These are phyloP conservation scores for Clarireedia hainanense DNA, from an alignment of 2,329 filamentous ascomycete species.

Conservation along the genomic window DNA sequence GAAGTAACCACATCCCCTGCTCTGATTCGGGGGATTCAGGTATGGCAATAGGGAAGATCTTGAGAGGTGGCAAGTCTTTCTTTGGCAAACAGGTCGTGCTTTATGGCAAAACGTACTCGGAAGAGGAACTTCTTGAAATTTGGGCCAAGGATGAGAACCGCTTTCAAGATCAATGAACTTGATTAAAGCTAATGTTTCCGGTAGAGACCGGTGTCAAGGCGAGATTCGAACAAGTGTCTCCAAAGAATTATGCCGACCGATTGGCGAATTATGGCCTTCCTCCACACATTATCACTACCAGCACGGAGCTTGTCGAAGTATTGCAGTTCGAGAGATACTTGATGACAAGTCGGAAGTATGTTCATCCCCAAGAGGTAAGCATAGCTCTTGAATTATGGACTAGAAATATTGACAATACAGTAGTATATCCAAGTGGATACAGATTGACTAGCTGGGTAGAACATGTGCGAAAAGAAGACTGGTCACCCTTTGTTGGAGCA, in stretches of 20 bases:
- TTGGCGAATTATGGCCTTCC: neutral
- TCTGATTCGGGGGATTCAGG: neutral
- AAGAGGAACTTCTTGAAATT: neutral
- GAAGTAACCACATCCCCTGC: neutral
- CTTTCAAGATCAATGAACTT: neutral
- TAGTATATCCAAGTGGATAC: neutral
- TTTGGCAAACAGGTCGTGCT: neutral
- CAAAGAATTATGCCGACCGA: neutral
- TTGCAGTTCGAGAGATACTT: neutral
- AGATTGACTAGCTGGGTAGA: neutral
- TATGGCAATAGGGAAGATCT: conserved; percentile 1
- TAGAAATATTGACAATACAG: neutral
- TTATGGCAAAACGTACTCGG: neutral
- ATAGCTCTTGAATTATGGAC: neutral
- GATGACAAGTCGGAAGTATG: neutral
- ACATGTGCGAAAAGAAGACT: neutral
- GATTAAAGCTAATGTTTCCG: neutral
- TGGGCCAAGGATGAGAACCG: neutral
- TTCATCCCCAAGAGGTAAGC: neutral
- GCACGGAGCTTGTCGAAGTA: neutral
- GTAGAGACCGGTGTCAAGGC: neutral
- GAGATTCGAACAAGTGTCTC: neutral
- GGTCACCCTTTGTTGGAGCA: neutral
- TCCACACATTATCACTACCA: neutral
- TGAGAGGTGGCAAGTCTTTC: neutral